These are phyloP conservation scores for Limtongia smithiae DNA, from an alignment of 805 yeast genomes.

Conservation along the genomic window DNA sequence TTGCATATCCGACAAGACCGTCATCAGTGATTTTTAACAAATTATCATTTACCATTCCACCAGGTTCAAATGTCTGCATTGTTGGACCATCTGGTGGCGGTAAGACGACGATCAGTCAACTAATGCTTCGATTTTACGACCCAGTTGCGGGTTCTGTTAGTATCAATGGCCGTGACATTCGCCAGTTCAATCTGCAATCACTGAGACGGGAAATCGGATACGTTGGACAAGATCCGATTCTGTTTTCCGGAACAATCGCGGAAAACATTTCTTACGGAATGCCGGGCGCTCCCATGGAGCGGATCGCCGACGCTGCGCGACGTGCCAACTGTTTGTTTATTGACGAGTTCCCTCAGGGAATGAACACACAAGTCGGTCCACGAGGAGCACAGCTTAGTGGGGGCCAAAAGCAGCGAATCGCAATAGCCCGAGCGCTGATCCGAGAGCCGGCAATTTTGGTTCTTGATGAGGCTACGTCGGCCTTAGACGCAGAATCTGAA, in stretches of 20 bases:
- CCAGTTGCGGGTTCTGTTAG: slow-evolving; percentile 55
- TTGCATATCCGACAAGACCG: slow-evolving; percentile 81
- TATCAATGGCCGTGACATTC: slow-evolving; percentile 80
- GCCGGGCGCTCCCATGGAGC: slow-evolving; percentile 64
- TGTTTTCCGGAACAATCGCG: slow-evolving; percentile 80
- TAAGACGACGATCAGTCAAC: slow-evolving; percentile 74
- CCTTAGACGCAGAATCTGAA: slow-evolving; percentile 59
- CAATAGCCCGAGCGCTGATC: slow-evolving; percentile 59
- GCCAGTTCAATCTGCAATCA: slow-evolving; percentile 67
- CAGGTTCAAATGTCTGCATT: slow-evolving; percentile 86
- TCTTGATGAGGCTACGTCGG: slow-evolving; percentile 56
- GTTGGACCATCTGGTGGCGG: slow-evolving; percentile 98
- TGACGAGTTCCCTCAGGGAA: slow-evolving; percentile 55
- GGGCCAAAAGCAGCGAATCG: slow-evolving; percentile 62
- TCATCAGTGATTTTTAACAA: slow-evolving; percentile 60
- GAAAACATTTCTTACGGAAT: slow-evolving; percentile 88
- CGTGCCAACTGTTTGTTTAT: slow-evolving; percentile 64
- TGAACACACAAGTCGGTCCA: slow-evolving; percentile 51
- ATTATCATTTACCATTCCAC: slow-evolving; percentile 56
- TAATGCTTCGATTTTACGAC: slow-evolving; percentile 80
- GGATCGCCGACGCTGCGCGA: slow-evolving; percentile 40
- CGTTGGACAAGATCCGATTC: slow-evolving; percentile 94
- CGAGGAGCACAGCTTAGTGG: slow-evolving; percentile 55
- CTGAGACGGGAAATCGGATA: slow-evolving; percentile 75
- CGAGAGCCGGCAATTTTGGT: slow-evolving; percentile 54